Conservation (phyloP, 768 basidiomycete genomes). For the Multifurca ochricompacta region DNA sequence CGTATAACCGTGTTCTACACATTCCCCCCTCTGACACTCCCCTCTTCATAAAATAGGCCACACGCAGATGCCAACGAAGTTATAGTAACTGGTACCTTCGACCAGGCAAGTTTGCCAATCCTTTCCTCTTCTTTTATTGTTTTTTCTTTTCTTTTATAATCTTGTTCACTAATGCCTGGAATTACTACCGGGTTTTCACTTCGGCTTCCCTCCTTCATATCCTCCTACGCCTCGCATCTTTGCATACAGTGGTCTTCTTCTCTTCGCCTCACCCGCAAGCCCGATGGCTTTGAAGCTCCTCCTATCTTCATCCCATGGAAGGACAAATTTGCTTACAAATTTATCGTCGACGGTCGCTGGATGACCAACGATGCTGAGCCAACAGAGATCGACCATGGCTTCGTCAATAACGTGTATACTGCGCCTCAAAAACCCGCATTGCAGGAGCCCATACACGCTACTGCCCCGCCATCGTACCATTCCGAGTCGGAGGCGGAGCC, state of each 20-base stretch:
- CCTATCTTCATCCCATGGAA: slow-evolving; percentile 24
- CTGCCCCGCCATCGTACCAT: not conserved
- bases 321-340: slow-evolving; percentile 29
- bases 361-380: slow-evolving; percentile 24
- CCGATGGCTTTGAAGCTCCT: slow-evolving; percentile 26
- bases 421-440: slow-evolving; percentile 18
- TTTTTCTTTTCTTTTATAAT: not conserved
- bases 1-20: slow-evolving; percentile 7
- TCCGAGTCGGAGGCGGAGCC: slow-evolving; percentile 2
- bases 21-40: not conserved
- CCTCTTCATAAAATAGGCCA: slow-evolving; percentile 19
- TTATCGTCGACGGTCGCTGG: slow-evolving; percentile 32
- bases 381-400: slow-evolving; percentile 26
- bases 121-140: not conserved
- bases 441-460: not conserved
- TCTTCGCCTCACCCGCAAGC: slow-evolving; percentile 24
- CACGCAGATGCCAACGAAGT: slow-evolving; percentile 19
- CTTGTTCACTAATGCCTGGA: slow-evolving; percentile 17
- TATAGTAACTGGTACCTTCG: slow-evolving; percentile 21
- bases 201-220: slow-evolving; percentile 19
- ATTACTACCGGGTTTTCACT: slow-evolving; percentile 17
- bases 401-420: slow-evolving; percentile 29
- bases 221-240: slow-evolving; percentile 11
- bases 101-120: slow-evolving; percentile 19
- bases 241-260: slow-evolving; percentile 25